Evolutionary conservation across 2,329 filamentous ascomycete genomes (phyloP), one percentile per base, ranked within the genome.

Genomic region (Sclerotiophoma versabilis): DNA sequence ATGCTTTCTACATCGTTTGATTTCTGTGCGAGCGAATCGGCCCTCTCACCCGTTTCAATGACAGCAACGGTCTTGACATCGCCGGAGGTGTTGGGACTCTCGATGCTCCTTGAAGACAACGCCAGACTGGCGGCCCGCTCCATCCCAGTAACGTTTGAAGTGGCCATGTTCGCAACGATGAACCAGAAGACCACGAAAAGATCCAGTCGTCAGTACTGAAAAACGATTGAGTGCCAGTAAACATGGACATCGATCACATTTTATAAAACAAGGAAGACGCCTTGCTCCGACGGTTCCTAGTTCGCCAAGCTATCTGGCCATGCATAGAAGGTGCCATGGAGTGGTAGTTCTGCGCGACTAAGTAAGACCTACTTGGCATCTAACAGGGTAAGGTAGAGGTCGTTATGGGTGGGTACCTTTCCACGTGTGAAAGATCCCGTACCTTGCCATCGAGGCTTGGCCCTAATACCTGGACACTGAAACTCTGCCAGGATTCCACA

Each of bases 121-220:
- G 37, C 30, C 10, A 49, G 22, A 15, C 47, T 42, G n/a, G 47
- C 38, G 17, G 47, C 20, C 22, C 30, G 23, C 23, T 49, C 47
- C 30, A 49, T 8, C 4, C 23, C 30, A 11, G 37, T 41, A 2
- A 46, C 27, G 10, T 46, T 46, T 23, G 42, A 14, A 26, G 36
- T 39, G 5, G 49, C 42, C 42, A 52, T 41, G 6, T 26, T 25
- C 12, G 4, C 2, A 22, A 14, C 17, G 11, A 29, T 20, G 8
- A 17, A 33, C 23, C 15, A 14, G 7, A 12, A 7, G 9, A 20
- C 26, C 20, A n/a, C 22, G 11, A 34, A 17, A 15, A 10, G 8
- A 17, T 15, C n/a, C 27, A 20, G 12, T 29, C 1, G 29, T 23
- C 19, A 10, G 1, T 17, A 11, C 6, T 15, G 17, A 32, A 23